Percentiles rank a stretch among this genome's conserved stretches.
These are phyloP conservation scores for Beta corolliflora DNA, from an alignment of 179 eudicot genomes.

Conservation along the genomic window DNA sequence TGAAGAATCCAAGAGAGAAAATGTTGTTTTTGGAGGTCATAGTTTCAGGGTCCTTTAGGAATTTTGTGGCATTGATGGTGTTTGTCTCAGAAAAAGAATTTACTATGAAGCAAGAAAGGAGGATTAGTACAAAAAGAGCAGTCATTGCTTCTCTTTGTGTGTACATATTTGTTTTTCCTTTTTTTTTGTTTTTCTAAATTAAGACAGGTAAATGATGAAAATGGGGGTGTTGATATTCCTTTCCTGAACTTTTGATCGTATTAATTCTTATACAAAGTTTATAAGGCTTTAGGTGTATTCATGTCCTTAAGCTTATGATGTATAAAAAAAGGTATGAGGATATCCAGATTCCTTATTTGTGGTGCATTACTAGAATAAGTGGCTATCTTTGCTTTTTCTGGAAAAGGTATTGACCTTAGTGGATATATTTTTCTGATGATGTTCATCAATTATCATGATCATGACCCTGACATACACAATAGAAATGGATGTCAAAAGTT, in stretches of 20 bases:
- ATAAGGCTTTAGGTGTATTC: not conserved
- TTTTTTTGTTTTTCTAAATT: too few relatives aligned
- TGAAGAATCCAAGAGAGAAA: slow-evolving; percentile 11
- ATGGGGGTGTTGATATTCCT: not conserved
- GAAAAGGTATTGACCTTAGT: not conserved
- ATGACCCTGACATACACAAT: not conserved
- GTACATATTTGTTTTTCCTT: too few relatives aligned
- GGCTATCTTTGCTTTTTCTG: not conserved
- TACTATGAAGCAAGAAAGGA: not conserved
- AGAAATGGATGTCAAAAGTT: not conserved
- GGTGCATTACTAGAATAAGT: not conserved
- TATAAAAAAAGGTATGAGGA: not conserved
- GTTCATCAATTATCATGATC: not conserved
- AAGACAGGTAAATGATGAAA: too few relatives aligned
- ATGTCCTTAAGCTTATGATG: not conserved
- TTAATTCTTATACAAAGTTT: not conserved
- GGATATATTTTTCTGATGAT: not conserved
- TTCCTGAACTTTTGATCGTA: not conserved
- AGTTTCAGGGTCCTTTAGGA: slow-evolving; percentile 4
- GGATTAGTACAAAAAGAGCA: not conserved
- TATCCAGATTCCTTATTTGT: not conserved
- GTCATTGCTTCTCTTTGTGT: not conserved
- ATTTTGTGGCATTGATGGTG: not conserved
- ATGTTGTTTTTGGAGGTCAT: not conserved
- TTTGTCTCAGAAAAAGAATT: not conserved